Conservation (phyloP, 2,329 filamentous ascomycete genomes). For the Diaporthe caulivora region DNA sequence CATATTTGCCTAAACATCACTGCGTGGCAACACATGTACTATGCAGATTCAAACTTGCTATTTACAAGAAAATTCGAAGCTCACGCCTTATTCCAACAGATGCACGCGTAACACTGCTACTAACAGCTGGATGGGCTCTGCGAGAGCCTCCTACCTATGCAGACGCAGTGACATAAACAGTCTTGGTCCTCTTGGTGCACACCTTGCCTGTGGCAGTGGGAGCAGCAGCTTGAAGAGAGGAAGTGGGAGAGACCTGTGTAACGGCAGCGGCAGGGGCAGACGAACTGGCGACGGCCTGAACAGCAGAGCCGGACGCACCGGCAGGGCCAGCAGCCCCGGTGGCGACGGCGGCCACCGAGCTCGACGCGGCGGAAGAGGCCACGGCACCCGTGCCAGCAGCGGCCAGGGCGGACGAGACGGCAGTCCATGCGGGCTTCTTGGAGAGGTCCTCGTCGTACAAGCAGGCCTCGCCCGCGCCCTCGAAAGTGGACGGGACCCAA, state of each 20-base stretch:
- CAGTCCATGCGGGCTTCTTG: constrained; percentile 55
- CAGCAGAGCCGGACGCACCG: constrained; percentile 4
- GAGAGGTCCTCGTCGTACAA: constrained; percentile 52
- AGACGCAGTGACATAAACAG: constrained; percentile 38
- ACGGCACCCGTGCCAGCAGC: constrained; percentile 45
- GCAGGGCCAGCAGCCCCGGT: neutral
- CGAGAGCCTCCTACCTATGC: neutral
- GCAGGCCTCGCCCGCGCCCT: constrained; percentile 53
- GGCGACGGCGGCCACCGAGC: constrained; percentile 19
- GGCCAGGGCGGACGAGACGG: constrained; percentile 52
- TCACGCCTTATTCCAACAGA: neutral
- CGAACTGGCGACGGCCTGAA: neutral
- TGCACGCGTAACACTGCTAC: neutral
- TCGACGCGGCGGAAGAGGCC: constrained; percentile 22
- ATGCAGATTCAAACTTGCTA: constrained; percentile 3
- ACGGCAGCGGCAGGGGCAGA: neutral
- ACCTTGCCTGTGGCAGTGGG: constrained; percentile 11
- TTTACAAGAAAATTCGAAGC: constrained; percentile 2
- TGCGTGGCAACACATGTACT: neutral
- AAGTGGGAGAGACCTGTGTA: neutral
- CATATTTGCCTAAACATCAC: neutral
- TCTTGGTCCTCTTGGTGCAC: constrained; percentile 38
- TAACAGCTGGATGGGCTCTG: too few species aligned
- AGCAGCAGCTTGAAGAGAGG: constrained; percentile 6
- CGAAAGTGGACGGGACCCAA: constrained; percentile 55